Evolutionary conservation across 2,329 filamentous ascomycete genomes (phyloP).

Genomic region (Fusarium luffae): DNA sequence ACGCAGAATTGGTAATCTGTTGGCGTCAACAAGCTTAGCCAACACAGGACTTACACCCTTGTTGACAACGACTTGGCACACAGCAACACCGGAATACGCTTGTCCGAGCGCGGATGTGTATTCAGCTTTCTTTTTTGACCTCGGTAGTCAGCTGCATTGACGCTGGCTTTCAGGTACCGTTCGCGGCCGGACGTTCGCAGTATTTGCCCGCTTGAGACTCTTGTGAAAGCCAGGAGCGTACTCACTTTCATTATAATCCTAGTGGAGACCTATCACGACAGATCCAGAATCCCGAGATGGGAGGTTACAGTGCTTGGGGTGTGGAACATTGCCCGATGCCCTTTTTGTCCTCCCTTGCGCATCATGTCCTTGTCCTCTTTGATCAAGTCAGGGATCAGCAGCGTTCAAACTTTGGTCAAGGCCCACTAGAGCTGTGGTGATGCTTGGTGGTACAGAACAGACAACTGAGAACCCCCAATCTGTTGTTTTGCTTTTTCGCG

Average conservation of each 20-base stretch:
- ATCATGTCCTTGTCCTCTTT: conserved; percentile 16
- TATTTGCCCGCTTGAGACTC: conserved; percentile 32
- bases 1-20: conserved; percentile 25
- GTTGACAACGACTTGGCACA: conserved; percentile 13
- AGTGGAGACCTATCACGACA: conserved; percentile 30
- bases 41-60: conserved; percentile 2
- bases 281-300: conserved; percentile 25
- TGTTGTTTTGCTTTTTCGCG: conserved; percentile 43
- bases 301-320: conserved; percentile 15
- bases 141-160: background rate
- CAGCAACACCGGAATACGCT: conserved; percentile 4
- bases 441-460: conserved; percentile 33
- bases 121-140: conserved; percentile 11
- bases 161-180: background rate
- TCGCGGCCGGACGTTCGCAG: conserved; percentile 25
- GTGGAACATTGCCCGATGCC: conserved; percentile 11
- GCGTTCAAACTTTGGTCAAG: conserved; percentile 39
- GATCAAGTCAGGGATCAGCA: conserved; percentile 28
- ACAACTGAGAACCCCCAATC: conserved; percentile 21
- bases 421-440: conserved; percentile 23
- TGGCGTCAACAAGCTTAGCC: conserved; percentile 7
- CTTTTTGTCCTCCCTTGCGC: conserved; percentile 31
- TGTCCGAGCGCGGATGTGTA: conserved; percentile 21
- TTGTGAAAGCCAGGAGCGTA: conserved; percentile 18
- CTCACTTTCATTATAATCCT: conserved; percentile 5